These are phyloP conservation scores for Fusarium falciforme DNA, from an alignment of 2,329 filamentous ascomycete genomes.

Conservation along the genomic window DNA sequence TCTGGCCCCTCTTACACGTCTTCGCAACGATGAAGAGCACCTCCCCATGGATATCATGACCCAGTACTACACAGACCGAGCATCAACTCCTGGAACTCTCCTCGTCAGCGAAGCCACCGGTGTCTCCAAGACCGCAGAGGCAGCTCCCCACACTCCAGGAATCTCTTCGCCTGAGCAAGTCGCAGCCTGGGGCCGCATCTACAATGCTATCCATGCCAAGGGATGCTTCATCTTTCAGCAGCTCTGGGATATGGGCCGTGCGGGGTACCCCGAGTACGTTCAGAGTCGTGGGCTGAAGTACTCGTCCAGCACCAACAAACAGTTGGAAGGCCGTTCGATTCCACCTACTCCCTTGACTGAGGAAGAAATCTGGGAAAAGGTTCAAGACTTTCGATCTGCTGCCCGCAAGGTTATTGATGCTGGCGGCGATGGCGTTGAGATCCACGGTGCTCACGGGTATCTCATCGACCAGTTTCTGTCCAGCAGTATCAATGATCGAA, in stretches of 20 bases:
- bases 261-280: slow-evolving; percentile 38
- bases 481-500: slow-evolving; percentile 61
- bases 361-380: slow-evolving; percentile 73
- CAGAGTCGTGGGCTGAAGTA: slow-evolving; percentile 43
- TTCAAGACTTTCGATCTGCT: slow-evolving; percentile 68
- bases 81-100: slow-evolving; percentile 55
- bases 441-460: slow-evolving; percentile 68
- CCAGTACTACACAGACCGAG: slow-evolving; percentile 59
- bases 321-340: slow-evolving; percentile 37
- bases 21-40: slow-evolving; percentile 57
- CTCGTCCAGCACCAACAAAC: slow-evolving; percentile 37
- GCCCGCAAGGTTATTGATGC: slow-evolving; percentile 67
- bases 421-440: slow-evolving; percentile 78
- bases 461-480: slow-evolving; percentile 73
- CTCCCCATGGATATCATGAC: slow-evolving; percentile 45
- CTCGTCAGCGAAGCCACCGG: slow-evolving; percentile 61
- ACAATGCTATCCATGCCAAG: slow-evolving; percentile 71
- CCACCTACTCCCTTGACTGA: slow-evolving; percentile 60
- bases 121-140: slow-evolving; percentile 45
- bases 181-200: slow-evolving; percentile 69
- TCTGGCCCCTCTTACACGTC: slow-evolving; percentile 68
- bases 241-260: slow-evolving; percentile 72
- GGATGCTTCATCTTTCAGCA: slow-evolving; percentile 72
- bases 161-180: slow-evolving; percentile 69
- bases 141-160: slow-evolving; percentile 60